A percentile compares a stretch with the other conserved stretches of the same genome.
Conservation (phyloP, 2,329 filamentous ascomycete species). For the Chaetomium sp. region DNA sequence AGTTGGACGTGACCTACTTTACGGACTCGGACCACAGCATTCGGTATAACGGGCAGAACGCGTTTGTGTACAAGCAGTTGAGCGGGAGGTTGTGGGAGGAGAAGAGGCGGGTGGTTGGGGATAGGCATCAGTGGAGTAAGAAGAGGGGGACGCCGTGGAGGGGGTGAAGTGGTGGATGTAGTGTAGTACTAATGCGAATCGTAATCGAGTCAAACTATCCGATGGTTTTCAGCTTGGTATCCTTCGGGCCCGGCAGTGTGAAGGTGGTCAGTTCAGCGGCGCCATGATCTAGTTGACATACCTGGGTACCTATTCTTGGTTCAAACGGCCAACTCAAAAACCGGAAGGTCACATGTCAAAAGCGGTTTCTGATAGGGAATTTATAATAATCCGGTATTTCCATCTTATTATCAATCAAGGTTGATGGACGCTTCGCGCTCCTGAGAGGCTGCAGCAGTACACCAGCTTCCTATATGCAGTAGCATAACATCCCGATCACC, state of each 20-base stretch:
- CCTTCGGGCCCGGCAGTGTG: not conserved
- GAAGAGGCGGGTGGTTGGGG: slow-evolving; percentile 49
- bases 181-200: not conserved
- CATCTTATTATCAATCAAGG: not conserved
- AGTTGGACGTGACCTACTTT: slow-evolving; percentile 66
- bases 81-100: slow-evolving; percentile 61
- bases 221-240: not conserved
- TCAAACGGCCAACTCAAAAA: too few relatives aligned
- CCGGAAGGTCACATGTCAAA: too few relatives aligned
- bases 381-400: too few relatives aligned
- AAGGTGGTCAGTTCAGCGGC: too few relatives aligned
- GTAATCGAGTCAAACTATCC: not conserved
- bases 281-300: too few relatives aligned
- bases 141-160: slow-evolving; percentile 20
- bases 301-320: too few relatives aligned
- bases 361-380: too few relatives aligned
- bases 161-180: slow-evolving; percentile 2
- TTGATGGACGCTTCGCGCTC: not conserved
- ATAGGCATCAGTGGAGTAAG: slow-evolving; percentile 38
- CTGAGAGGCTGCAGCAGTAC: not conserved
- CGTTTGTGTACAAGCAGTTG: slow-evolving; percentile 64
- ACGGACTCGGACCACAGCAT: slow-evolving; percentile 68
- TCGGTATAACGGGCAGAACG: slow-evolving; percentile 55
- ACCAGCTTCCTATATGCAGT: not conserved
- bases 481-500: not conserved